Percentiles rank a stretch among this genome's conserved stretches.
These are phyloP conservation scores for Pseudoturritis turrita DNA, from an alignment of 345 rosid genomes.

Conservation along the genomic window DNA sequence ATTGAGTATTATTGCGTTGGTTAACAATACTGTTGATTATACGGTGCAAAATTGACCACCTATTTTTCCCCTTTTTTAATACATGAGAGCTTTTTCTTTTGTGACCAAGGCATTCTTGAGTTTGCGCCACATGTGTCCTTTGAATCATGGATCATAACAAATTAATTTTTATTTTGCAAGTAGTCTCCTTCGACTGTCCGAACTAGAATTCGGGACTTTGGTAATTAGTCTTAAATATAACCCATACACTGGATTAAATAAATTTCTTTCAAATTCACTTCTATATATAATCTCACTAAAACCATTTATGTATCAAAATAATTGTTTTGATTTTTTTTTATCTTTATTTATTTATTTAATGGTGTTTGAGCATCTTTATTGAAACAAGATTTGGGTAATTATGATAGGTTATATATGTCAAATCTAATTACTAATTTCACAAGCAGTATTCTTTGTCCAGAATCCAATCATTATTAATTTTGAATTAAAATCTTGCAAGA, in stretches of 20 bases:
- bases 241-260: too few relatives aligned
- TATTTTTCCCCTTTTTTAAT: background rate
- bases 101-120: background rate
- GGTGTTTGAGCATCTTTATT: too few relatives aligned
- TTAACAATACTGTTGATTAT: background rate
- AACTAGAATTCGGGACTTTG: background rate
- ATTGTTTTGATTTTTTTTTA: too few relatives aligned
- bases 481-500: background rate
- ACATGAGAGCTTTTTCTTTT: background rate
- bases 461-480: background rate
- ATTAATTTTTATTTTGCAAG: background rate
- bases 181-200: background rate
- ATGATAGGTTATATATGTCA: background rate
- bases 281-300: too few relatives aligned
- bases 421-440: background rate
- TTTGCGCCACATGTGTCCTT: background rate
- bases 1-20: background rate
- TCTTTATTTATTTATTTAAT: too few relatives aligned
- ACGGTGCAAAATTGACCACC: slow-evolving; percentile 9
- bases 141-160: background rate
- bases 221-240: too few relatives aligned
- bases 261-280: too few relatives aligned
- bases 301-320: too few relatives aligned
- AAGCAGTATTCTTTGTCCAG: background rate
- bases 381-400: background rate